Conservation (phyloP, 306 rosid species). For the Cajanus cajan region DNA sequence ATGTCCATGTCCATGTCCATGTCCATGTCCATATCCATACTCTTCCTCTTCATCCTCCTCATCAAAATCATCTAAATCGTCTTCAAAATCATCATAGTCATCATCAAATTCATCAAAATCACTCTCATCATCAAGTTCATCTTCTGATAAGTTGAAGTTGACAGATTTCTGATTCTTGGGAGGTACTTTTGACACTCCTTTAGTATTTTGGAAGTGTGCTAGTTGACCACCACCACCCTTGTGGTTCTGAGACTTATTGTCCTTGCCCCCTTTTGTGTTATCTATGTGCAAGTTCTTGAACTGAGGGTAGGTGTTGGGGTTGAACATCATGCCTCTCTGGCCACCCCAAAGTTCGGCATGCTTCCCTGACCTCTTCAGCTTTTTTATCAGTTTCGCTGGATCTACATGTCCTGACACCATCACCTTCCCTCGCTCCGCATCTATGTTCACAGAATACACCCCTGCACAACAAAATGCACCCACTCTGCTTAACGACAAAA, state of each 20-base stretch:
- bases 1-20: constrained; percentile 40
- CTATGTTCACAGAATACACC: constrained; percentile 63
- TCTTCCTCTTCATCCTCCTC: constrained; percentile 53
- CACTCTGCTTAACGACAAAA: not conserved
- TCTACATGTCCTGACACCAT: constrained; percentile 69
- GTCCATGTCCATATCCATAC: constrained; percentile 40
- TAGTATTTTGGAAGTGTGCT: constrained; percentile 43
- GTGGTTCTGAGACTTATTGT: constrained; percentile 51
- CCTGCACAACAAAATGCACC: constrained; percentile 39
- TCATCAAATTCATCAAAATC: constrained; percentile 54
- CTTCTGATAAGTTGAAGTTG: constrained; percentile 57
- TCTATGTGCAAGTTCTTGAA: constrained; percentile 60
- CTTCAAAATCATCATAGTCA: constrained; percentile 43
- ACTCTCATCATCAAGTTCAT: constrained; percentile 53
- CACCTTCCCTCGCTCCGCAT: constrained; percentile 88
- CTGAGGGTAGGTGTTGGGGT: constrained; percentile 55
- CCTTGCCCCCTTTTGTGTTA: constrained; percentile 48
- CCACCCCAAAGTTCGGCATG: constrained; percentile 79
- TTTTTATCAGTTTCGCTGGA: constrained; percentile 64
- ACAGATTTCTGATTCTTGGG: constrained; percentile 70
- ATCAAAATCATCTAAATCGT: constrained; percentile 53
- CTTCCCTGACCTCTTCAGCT: constrained; percentile 76
- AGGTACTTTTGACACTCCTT: constrained; percentile 46
- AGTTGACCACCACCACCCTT: constrained; percentile 40
- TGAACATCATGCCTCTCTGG: constrained; percentile 45